Evolutionary conservation across 192 early-diverging fungal species (phyloP).

Genomic region (Phycomyces nitens): DNA sequence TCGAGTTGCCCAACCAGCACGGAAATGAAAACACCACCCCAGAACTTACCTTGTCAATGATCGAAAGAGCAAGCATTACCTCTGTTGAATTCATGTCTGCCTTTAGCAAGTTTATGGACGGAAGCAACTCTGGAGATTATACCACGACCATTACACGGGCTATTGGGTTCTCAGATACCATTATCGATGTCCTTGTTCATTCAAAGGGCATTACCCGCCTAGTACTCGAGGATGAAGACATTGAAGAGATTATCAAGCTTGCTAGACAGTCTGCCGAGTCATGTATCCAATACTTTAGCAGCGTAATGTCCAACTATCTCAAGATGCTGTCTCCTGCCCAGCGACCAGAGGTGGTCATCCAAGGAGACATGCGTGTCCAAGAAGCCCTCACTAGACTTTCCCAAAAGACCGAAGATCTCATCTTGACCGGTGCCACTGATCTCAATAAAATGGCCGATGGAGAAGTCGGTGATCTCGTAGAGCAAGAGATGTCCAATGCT

Average conservation of each 20-base stretch:
- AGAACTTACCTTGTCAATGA: conserved; percentile 87
- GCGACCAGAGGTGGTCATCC: conserved; percentile 71
- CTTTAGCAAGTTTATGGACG: conserved; percentile 42
- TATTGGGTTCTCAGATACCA: conserved; percentile 72
- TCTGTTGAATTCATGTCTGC: conserved; percentile 59
- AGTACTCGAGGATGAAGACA: conserved; percentile 73
- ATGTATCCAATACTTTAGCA: conserved; percentile 79
- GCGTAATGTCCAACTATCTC: conserved; percentile 75
- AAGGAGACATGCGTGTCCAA: conserved; percentile 74
- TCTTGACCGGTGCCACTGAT: conserved; percentile 53
- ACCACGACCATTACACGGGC: conserved; percentile 80
- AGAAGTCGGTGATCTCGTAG: conserved; percentile 90
- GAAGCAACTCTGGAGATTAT: conserved; percentile 65
- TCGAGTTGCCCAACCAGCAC: conserved; percentile 75
- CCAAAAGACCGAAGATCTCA: conserved; percentile 73
- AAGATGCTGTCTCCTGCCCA: conserved; percentile 57
- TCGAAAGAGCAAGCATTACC: conserved; percentile 77
- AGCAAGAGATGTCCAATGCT: conserved; percentile 89
- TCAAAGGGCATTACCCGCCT: conserved; percentile 87
- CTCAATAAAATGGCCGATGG: conserved; percentile 53
- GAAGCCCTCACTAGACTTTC: conserved; percentile 69
- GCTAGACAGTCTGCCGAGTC: conserved; percentile 64
- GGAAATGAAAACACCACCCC: conserved; percentile 88
- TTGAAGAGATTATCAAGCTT: conserved; percentile 72
- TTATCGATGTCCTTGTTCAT: conserved; percentile 81